A percentile compares a stretch with the other conserved stretches of the same genome.
Conservation (phyloP, 768 basidiomycete species). For the Fibroporia radiculosa region DNA sequence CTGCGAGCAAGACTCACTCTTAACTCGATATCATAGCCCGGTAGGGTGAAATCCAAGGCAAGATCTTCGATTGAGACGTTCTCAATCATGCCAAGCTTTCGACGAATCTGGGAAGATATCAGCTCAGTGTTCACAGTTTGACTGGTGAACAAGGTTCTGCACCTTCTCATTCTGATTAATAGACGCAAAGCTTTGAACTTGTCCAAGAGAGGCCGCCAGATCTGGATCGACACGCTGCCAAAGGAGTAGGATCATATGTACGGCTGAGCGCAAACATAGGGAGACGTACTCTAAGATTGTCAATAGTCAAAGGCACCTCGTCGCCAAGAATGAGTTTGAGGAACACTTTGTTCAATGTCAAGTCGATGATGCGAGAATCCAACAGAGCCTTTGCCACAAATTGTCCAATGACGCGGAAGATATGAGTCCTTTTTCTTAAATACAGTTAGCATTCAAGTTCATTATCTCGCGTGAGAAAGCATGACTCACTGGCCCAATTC, state of each 20-base stretch:
- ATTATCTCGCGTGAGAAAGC: background rate
- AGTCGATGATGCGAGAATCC: constrained; percentile 95
- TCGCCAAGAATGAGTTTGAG: constrained; percentile 85
- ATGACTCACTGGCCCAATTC: constrained; percentile 67
- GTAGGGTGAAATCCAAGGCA: constrained; percentile 91
- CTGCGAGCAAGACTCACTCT: constrained; percentile 53
- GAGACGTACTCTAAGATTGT: constrained; percentile 64
- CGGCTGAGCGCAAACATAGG: background rate
- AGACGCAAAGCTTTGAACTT: constrained; percentile 63
- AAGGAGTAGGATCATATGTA: background rate
- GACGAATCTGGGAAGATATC: constrained; percentile 13
- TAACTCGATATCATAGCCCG: constrained; percentile 91
- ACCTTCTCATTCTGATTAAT: constrained; percentile 47
- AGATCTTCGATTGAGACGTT: constrained; percentile 76
- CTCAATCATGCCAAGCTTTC: constrained; percentile 40
- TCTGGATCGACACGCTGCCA: constrained; percentile 72
- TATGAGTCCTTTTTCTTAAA: constrained; percentile 71
- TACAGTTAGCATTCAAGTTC: background rate
- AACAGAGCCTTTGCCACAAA: constrained; percentile 96
- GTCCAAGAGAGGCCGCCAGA: constrained; percentile 78
- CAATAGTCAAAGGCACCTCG: constrained; percentile 73
- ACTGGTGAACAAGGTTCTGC: constrained; percentile 8
- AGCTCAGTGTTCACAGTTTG: too few species aligned
- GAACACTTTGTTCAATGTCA: constrained; percentile 94
- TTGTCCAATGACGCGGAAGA: constrained; percentile 87